Base-by-base conservation (phyloP, 202 grass and related monocot species). In the Elaeis oleifera region DNA sequence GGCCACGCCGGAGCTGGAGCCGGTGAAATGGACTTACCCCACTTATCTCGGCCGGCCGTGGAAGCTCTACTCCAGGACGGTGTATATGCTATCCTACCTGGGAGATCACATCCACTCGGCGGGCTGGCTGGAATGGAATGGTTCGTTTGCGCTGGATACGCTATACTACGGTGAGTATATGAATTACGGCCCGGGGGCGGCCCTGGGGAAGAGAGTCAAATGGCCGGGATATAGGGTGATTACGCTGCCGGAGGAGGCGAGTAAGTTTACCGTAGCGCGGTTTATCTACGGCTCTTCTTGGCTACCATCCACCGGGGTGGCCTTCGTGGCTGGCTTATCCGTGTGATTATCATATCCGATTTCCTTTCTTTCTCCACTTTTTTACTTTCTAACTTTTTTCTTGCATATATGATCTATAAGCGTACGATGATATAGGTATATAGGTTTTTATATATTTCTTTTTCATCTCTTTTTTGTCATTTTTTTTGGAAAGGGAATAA, bases 141-240 rank as follows among this genome's bases (percentile, higher is more conserved):
- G 8, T 5, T 39, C 16, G 3, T 90, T 96, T 63, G 84, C 84
- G 3, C 71, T 90, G 27, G 90, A 90, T 71, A 90, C 90, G 36
- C 79, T 96, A 5, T 96, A 96, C 79, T 96, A 96, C 32, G 87
- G 84, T 7, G 92, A 97, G 81, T 97, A 84, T 72, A 87, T 94
- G 83, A 99, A 99, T 71, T 67, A 59, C 54, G 85, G 85, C 19
- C 80, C 80, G 0, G 73, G 85, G 16, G 77, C 80, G 27, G 67
- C 48, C 18, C 16, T 83, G 0, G 73, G 56, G 14, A 60, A 74
- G 32, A 29, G 78, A 8, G 71, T 84, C 48, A 25, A 54, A 5
- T 84, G 81, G 77, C 77, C 81, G 1, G 85, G 85, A 0, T 67
- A 51, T 63, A 76, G 70, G 64, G 77, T 89, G 16, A 84, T 89